Percentiles rank a stretch among this genome's conserved stretches.
These are phyloP conservation scores for Cyclotella distinguenda DNA, from an alignment of 108 stramenopile species.

Conservation along the genomic window DNA sequence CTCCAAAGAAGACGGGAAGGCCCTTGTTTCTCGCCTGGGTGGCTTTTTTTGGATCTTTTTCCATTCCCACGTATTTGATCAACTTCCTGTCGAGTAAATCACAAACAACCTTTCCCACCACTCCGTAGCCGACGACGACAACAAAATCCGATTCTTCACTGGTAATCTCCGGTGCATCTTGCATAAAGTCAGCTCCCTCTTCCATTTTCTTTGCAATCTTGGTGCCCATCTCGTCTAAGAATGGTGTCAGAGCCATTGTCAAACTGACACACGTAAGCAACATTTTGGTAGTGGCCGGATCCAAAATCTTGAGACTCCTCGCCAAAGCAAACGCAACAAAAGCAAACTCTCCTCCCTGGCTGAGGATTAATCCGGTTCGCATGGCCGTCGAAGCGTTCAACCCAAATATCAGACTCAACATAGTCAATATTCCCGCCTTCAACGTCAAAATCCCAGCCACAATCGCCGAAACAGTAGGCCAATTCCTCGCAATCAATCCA, in stretches of 20 bases:
- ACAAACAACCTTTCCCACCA: constrained; percentile 93
- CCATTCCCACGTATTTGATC: constrained; percentile 92
- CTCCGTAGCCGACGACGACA: constrained; percentile 94
- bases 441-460: constrained; percentile 82
- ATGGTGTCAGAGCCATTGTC: constrained; percentile 93
- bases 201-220: constrained; percentile 81
- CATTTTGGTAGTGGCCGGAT: constrained; percentile 78
- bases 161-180: constrained; percentile 90
- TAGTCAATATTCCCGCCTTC: constrained; percentile 78
- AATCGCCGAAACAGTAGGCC: constrained; percentile 68
- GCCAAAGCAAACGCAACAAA: constrained; percentile 96
- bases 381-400: constrained; percentile 77
- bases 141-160: constrained; percentile 80
- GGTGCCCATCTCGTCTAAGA: constrained; percentile 65
- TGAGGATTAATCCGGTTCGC: constrained; percentile 88
- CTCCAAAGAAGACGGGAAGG: constrained; percentile 94
- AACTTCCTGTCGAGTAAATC: constrained; percentile 93
- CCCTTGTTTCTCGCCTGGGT: constrained; percentile 92
- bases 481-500: constrained; percentile 64
- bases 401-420: constrained; percentile 76
- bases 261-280: constrained; percentile 93
- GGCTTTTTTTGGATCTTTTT: constrained; percentile 90
- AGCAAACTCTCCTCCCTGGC: constrained; percentile 97
- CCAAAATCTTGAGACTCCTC: constrained; percentile 78
- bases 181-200: constrained; percentile 79